phyloP scores from a whole-genome alignment of 2,329 filamentous ascomycete species.

The Apiospora arundinis region DNA sequence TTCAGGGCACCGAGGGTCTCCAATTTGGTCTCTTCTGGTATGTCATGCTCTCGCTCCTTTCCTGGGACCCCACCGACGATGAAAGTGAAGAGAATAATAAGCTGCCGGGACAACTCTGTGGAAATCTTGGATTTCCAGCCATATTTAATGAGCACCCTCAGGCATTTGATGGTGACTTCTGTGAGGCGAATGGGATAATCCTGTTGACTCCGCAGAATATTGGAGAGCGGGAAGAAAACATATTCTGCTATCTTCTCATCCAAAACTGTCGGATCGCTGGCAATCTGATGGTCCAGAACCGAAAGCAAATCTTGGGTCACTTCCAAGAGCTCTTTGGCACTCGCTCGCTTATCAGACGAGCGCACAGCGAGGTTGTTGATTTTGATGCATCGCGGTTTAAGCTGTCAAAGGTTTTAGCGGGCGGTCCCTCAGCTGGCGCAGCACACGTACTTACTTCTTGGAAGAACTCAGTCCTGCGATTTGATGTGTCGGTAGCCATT shows the following conservation, averaged over 20 bases:
- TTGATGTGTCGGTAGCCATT: conserved; percentile 20
- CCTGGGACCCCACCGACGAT: conserved; percentile 76
- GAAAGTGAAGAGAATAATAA: conserved; percentile 84
- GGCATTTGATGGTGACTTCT: conserved; percentile 78
- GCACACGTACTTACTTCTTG: conserved; percentile 34
- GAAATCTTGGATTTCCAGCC: conserved; percentile 81
- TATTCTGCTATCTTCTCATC: conserved; percentile 91
- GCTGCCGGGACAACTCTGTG: conserved; percentile 77
- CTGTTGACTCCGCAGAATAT: conserved; percentile 80
- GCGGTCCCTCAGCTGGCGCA: not conserved
- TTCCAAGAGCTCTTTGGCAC: conserved; percentile 51
- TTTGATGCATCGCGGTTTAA: conserved; percentile 67
- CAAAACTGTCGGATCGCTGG: conserved; percentile 56
- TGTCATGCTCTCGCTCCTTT: conserved; percentile 51
- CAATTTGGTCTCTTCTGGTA: conserved; percentile 76
- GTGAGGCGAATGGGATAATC: conserved; percentile 73
- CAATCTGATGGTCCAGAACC: conserved; percentile 53
- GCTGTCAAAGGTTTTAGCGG: conserved; percentile 45
- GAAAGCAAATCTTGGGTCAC: conserved; percentile 53
- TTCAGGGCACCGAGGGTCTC: conserved; percentile 74
- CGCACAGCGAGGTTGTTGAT: conserved; percentile 64
- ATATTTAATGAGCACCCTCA: conserved; percentile 74
- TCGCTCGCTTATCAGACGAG: conserved; percentile 49
- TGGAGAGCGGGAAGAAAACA: conserved; percentile 89
- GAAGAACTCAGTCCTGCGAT: conserved; percentile 39